Conservation (phyloP, 169 alveolate species). For the Besnoitia besnoiti region DNA sequence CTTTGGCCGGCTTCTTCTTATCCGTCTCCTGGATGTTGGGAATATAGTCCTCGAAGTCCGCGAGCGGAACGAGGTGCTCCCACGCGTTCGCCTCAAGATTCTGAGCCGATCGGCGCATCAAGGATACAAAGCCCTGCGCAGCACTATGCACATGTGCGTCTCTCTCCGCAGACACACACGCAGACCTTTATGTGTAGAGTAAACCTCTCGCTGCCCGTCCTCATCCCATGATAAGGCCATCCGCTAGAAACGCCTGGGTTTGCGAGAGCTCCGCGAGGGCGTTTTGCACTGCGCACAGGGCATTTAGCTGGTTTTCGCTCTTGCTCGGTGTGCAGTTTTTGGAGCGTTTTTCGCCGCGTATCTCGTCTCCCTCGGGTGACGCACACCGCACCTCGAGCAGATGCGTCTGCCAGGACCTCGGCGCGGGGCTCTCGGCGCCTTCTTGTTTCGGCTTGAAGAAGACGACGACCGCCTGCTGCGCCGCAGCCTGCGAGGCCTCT, state of each 20-base stretch:
- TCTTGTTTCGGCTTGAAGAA: not conserved
- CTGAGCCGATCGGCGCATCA: too few species aligned
- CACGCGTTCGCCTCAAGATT: conserved; percentile 2
- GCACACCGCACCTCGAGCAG: conserved; percentile 6
- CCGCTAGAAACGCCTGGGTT: too few species aligned
- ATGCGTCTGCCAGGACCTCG: conserved; percentile 3
- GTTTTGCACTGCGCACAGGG: too few species aligned
- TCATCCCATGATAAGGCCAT: too few species aligned
- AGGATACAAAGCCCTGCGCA: too few species aligned
- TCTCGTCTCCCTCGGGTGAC: not conserved
- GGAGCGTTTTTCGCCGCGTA: not conserved
- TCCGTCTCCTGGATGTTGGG: not conserved
- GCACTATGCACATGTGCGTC: too few species aligned
- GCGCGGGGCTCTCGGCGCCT: not conserved
- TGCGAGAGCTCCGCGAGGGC: too few species aligned
- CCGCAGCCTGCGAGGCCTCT: not conserved
- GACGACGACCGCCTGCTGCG: not conserved
- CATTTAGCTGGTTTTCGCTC: not conserved
- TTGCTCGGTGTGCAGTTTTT: too few species aligned
- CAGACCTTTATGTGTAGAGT: too few species aligned
- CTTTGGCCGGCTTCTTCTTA: not conserved
- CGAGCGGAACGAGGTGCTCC: conserved; percentile 11
- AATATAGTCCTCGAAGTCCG: conserved; percentile 33
- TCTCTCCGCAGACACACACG: too few species aligned
- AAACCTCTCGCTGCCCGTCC: too few species aligned